Evolutionary conservation across 2,329 filamentous ascomycete genomes (phyloP).

Genomic region (Hypoxylon sp.): DNA sequence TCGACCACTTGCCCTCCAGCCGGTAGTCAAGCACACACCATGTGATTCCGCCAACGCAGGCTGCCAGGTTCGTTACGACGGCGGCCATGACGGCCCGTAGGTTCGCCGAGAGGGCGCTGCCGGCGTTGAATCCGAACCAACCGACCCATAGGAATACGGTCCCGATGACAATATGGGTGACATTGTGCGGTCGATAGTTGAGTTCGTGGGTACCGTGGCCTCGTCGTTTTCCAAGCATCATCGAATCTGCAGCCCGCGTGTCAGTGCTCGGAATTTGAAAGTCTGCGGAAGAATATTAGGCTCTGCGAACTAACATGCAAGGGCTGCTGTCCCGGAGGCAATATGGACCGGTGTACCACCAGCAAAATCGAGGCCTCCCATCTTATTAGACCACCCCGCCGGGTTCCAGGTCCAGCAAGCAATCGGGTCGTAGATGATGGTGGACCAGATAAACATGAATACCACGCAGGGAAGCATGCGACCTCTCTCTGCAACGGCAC

Average conservation of each 20-base stretch:
- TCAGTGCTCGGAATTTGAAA: constrained; percentile 18
- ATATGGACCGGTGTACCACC: constrained; percentile 93
- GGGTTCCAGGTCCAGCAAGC: constrained; percentile 96
- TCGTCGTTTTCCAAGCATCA: constrained; percentile 86
- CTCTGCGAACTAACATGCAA: constrained; percentile 65
- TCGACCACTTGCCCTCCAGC: constrained; percentile 90
- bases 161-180: constrained; percentile 89
- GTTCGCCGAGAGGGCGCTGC: constrained; percentile 81
- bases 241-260: constrained; percentile 61
- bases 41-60: constrained; percentile 83
- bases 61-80: constrained; percentile 84
- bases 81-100: constrained; percentile 87
- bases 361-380: constrained; percentile 88
- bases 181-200: constrained; percentile 92
- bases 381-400: constrained; percentile 77
- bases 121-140: constrained; percentile 95
- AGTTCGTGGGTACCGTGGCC: constrained; percentile 88
- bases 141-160: constrained; percentile 95
- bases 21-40: constrained; percentile 92
- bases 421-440: constrained; percentile 89
- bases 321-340: constrained; percentile 79
- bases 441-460: constrained; percentile 94
- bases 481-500: constrained; percentile 85
- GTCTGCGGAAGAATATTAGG: not conserved
- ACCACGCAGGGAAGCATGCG: constrained; percentile 87